Base-by-base conservation (phyloP, 371 early-diverging fungal genomes). In the Vairimorpha ceranae region DNA sequence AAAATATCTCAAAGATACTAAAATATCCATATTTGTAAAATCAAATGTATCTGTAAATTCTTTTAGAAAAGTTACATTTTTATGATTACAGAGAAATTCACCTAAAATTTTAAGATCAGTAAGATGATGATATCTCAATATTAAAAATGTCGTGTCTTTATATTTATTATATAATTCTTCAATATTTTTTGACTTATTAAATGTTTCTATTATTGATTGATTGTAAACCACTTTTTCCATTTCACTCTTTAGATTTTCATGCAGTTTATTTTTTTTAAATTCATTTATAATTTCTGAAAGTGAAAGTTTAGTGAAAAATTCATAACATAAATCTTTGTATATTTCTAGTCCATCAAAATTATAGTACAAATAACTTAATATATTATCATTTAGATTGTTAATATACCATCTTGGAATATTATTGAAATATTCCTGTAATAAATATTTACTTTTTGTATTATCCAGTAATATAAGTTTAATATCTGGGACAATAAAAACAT, bases 21-120 rank as follows among this genome's bases (percentile, higher is more conserved):
- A 91, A 60, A 93, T 81, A 27, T 90, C 87, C 85, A 89, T 82
- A 17, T 88, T 88, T 8, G 83, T 70, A 77, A 93, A 93, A 70
- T 92, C 86, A 83, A 93, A 93, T 60, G 87, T 86, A n/a, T 82
- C 83, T 76, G 93, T 86, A 75, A 90, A 94, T 15, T 86, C 86
- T 74, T 88, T 87, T 29, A 94, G 78, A 7, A 89, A 80, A 14
- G 87, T 87, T n/a, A 87, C 74, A 70, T 92, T 90, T 41, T 88
- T 86, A 2, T 89, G 90, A 73, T 88, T 89, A 43, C 92, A 89
- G 2, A 94, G 79, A 81, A 87, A 93, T 76, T 92, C 93, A 14
- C 95, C 95, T 38, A 93, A 72, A 15, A 82, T 79, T 75, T 86
- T 88, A 74, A 92, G 90, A 83, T 90, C 88, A 23, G 92, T 74